Base-by-base conservation (phyloP, 345 rosid genomes). In the Toxicodendron radicans region DNA sequence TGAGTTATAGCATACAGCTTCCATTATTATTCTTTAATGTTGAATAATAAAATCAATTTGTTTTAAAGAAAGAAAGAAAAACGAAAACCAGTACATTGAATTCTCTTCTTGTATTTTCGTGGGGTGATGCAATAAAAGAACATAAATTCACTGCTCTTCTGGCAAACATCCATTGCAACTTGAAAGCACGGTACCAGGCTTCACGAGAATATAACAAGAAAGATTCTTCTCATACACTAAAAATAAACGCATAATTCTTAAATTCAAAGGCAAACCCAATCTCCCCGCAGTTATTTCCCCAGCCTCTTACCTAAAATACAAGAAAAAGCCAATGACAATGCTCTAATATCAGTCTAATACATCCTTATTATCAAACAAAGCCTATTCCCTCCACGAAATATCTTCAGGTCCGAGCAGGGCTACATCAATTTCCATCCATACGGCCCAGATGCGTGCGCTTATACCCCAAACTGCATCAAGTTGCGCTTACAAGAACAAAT, bases 401-500 rank as follows among this genome's bases (percentile, higher is more conserved):
- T 23, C 20, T 16, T 33, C 30, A 32, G 11, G 68, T 35, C 54
- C 43, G 43, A 77, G 70, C 66, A 75, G 56, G 33, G 65, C 57
- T 52, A 68, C 13, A 63, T 76, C 72, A 2, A 75, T 63, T 32
- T 62, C 75, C 70, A 62, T 43, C 51, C 33, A 9, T 59, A 56
- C 9, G 24, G 23, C 58, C 27, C 2, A 58, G 18, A 41, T 64
- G 23, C 68, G 45, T n/a, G 68, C 60, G 45, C 61, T 71, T 63
- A 32, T 11, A 38, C 59, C 21, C 64, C 35, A 30, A 43, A 41
- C 24, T 10, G 33, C 56, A 64, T 83, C 82, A 85, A 38, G 82
- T 66, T 21, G 87, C 81, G 75, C 82, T 85, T 56, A 93, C 82
- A 23, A 93, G 97, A 74, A 95, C 96, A 74, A 90, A 95, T 14